Conservation (phyloP, 208 protist genomes). For the Leishmania turanica region DNA sequence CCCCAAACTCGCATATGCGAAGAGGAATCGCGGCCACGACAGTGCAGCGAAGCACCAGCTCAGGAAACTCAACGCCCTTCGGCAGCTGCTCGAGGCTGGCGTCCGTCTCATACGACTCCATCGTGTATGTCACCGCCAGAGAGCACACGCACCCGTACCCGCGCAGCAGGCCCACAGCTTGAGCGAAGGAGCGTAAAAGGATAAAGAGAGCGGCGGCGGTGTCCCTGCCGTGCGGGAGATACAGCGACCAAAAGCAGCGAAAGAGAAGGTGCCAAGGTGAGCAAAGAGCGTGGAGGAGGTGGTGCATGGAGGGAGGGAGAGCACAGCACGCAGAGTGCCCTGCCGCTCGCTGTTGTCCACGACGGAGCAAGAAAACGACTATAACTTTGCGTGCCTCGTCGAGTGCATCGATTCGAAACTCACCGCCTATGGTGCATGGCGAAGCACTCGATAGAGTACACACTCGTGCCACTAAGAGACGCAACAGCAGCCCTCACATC, state of each 20-base stretch:
- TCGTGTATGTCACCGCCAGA: not conserved
- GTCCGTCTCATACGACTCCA: conserved; percentile 57
- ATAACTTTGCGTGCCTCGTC: not conserved
- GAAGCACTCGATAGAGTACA: not conserved
- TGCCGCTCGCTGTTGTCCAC: not conserved
- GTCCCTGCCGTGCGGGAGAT: not conserved
- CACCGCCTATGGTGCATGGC: too few relatives aligned
- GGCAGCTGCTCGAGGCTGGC: conserved; percentile 35
- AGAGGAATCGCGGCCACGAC: conserved; percentile 42
- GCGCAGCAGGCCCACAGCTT: not conserved
- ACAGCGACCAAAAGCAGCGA: not conserved
- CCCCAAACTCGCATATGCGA: conserved; percentile 56
- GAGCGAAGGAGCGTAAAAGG: not conserved
- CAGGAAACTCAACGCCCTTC: conserved; percentile 24
- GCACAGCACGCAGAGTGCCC: not conserved
- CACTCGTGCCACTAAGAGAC: not conserved
- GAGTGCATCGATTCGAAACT: not conserved
- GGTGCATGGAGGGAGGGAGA: not conserved
- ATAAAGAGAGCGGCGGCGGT: not conserved
- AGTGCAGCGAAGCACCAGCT: conserved; percentile 50
- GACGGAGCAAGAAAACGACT: not conserved
- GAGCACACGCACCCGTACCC: not conserved
- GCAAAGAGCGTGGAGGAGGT: not conserved
- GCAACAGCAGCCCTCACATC: not conserved
- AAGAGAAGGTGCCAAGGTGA: conserved; percentile 1